These are phyloP conservation scores for Fistulina hepatica DNA, from an alignment of 1,284 basidiomycete genomes.

Conservation along the genomic window DNA sequence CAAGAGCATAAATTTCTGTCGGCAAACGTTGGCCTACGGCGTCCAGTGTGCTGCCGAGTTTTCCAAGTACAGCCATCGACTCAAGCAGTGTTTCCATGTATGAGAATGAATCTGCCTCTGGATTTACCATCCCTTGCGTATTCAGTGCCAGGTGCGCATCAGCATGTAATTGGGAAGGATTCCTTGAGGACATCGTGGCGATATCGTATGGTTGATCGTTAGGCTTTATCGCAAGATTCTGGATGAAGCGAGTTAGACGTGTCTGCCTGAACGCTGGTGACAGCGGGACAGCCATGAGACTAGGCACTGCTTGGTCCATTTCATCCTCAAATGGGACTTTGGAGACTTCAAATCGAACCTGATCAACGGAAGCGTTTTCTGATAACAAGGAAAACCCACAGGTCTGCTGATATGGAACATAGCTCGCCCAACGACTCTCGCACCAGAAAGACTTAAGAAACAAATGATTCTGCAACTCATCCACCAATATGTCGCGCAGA, in stretches of 20 bases:
- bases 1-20: constrained; percentile 75
- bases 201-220: constrained; percentile 73
- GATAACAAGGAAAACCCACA: constrained; percentile 40
- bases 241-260: constrained; percentile 56
- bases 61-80: constrained; percentile 83
- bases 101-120: constrained; percentile 86
- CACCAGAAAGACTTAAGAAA: constrained; percentile 97
- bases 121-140: constrained; percentile 36
- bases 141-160: constrained; percentile 8
- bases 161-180: constrained; percentile 12
- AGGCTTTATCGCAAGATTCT: constrained; percentile 61
- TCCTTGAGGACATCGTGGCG: constrained; percentile 40
- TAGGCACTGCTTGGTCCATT: constrained; percentile 19
- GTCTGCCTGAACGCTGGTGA: constrained; percentile 33
- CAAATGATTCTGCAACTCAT: constrained; percentile 95
- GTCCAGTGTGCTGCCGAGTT: constrained; percentile 80
- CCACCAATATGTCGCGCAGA: constrained; percentile 84
- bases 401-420: constrained; percentile 67
- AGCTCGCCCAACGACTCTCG: constrained; percentile 84
- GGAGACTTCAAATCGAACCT: constrained; percentile 32
- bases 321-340: constrained; percentile 51
- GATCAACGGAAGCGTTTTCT: too few species aligned
- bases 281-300: constrained; percentile 25
- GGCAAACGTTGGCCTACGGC: constrained; percentile 76
- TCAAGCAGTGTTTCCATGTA: constrained; percentile 95